Conservation (phyloP, 257 asterid species). For the Fraxinus americana region DNA sequence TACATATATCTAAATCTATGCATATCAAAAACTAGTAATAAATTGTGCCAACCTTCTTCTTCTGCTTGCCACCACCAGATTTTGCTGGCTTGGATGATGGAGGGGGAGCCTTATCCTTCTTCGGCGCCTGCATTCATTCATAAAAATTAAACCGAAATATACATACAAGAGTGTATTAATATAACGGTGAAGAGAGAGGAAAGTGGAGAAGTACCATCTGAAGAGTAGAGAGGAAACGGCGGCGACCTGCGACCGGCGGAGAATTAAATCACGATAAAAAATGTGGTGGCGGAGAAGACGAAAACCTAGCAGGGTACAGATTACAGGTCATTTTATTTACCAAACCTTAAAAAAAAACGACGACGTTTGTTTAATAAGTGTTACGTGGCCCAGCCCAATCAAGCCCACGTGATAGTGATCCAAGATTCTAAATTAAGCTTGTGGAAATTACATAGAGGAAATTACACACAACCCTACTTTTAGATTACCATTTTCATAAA, state of each 20-base stretch:
- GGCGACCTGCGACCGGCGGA: neutral
- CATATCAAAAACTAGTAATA: neutral
- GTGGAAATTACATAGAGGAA: too few species aligned
- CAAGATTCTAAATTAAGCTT: too few species aligned
- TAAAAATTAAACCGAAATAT: neutral
- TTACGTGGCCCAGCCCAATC: neutral
- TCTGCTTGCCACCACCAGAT: slow-evolving; percentile 92
- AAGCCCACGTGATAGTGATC: neutral
- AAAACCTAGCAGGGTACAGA: neutral
- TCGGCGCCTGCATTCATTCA: slow-evolving; percentile 67
- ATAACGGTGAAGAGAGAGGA: neutral
- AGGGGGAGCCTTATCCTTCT: slow-evolving; percentile 88
- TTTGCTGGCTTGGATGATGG: slow-evolving; percentile 94
- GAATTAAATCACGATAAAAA: neutral
- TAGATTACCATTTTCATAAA: too few species aligned
- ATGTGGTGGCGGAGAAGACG: neutral
- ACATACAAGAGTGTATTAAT: neutral
- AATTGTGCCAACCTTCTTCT: slow-evolving; percentile 71
- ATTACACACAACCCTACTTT: too few species aligned
- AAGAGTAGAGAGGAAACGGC: neutral
- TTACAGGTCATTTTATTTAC: neutral
- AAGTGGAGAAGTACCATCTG: neutral
- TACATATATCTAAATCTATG: neutral
- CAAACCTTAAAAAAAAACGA: neutral
- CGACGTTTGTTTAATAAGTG: neutral